Conservation (phyloP, 805 yeast species). For the Cyberlindnera euphorbiiphila region DNA sequence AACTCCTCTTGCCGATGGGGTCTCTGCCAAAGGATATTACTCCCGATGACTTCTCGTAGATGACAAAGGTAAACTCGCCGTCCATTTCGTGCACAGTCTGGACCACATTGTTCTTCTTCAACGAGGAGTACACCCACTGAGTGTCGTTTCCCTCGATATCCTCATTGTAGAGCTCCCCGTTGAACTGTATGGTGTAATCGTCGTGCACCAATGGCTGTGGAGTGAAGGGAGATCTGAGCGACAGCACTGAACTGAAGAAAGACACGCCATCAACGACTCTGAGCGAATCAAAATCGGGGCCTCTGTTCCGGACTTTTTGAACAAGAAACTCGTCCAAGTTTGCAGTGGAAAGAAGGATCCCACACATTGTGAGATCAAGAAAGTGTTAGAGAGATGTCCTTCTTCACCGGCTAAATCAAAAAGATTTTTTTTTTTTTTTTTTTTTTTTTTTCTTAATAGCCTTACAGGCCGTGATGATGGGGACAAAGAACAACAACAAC, state of each 20-base stretch:
- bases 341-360: conserved; percentile 40
- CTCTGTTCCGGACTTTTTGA: conserved; percentile 51
- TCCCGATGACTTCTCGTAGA: conserved; percentile 37
- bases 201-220: conserved; percentile 57
- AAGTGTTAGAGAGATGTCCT: not conserved
- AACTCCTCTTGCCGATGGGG: conserved; percentile 72
- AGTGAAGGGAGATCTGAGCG: conserved; percentile 75
- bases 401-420: not conserved
- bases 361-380: conserved; percentile 44
- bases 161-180: conserved; percentile 81
- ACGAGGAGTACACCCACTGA: conserved; percentile 34
- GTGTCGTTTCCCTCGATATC: conserved; percentile 66
- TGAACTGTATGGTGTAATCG: conserved; percentile 61
- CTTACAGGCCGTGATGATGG: not conserved
- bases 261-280: conserved; percentile 5
- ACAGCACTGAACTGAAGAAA: conserved; percentile 58
- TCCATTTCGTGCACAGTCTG: conserved; percentile 42
- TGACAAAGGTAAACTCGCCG: conserved; percentile 82
- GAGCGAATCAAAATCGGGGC: conserved; percentile 49
- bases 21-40: conserved; percentile 80
- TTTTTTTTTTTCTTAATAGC: not conserved
- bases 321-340: conserved; percentile 25
- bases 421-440: not conserved
- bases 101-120: conserved; percentile 29
- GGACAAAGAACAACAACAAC: too few species aligned